Evolutionary conservation across 2,329 filamentous ascomycete genomes (phyloP).

Genomic region (Diaporthe capsici): DNA sequence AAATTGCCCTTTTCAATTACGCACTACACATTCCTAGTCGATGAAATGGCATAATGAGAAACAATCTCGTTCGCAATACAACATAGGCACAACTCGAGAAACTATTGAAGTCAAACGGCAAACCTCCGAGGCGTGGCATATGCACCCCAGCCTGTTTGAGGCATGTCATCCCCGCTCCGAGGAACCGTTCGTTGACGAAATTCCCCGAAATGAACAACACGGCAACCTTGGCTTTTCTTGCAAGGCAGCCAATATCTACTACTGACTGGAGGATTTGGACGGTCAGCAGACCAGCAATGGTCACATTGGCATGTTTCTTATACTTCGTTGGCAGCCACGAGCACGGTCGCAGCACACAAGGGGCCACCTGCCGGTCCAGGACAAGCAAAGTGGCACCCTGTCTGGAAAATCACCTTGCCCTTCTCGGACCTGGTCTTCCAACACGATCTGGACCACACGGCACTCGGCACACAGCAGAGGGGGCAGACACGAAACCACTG

Average conservation of each 20-base stretch:
- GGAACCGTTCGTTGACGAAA: neutral
- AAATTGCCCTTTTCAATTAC: neutral
- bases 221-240: neutral
- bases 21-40: neutral
- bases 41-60: constrained; percentile 16
- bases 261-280: neutral
- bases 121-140: constrained; percentile 8
- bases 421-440: neutral
- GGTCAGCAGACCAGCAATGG: constrained; percentile 13
- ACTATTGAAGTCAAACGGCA: constrained; percentile 30
- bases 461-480: neutral
- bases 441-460: constrained; percentile 11
- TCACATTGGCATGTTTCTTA: constrained; percentile 3
- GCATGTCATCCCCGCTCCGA: constrained; percentile 13
- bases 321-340: neutral
- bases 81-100: neutral
- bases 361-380: neutral
- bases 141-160: neutral
- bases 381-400: neutral
- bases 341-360: neutral
- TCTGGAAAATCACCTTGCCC: constrained; percentile 7
- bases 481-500: neutral
- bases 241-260: neutral
- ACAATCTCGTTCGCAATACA: constrained; percentile 6
- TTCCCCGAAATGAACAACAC: constrained; percentile 23